Base-by-base conservation (phyloP, 805 yeast genomes). In the Kazachstania bromeliacearum region DNA sequence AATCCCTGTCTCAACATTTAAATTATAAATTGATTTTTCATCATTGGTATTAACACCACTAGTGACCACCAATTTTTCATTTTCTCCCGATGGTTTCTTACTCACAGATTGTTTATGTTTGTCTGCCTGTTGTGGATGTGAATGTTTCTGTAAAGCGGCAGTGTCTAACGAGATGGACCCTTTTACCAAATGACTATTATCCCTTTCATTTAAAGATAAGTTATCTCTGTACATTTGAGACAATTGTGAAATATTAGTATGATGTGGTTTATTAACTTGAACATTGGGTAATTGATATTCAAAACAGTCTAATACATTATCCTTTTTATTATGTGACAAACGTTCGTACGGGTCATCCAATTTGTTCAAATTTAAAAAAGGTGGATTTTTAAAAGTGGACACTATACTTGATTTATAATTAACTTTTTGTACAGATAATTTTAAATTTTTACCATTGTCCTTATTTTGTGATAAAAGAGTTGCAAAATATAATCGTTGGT, bases 281-380 rank as follows among this genome's bases (percentile, higher is more conserved):
- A 46, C 26, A 38, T 53, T 50, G 1, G 60, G 60, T 8, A 56
- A 32, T 24, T 44, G 53, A 35, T 50, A 56, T 38, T 56, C 59
- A 20, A 41, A 50, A 45, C 60, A 56, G 22, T 46, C 43, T 28
- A 55, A 43, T 7, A 38, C 39, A 26, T 50, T 45, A 20, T 39
- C 36, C 7, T 28, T 28, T 24, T 32, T 24, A 18, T 23, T 27
- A 25, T 17, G 27, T 19, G 13, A 29, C 28, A 16, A 28, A 24
- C 25, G 21, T 28, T 17, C 31, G 19, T 18, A 18, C 34, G 14
- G n/a, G 16, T 23, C 37, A 31, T 14, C 34, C 39, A 15, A 34
- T 28, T 9, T 31, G 36, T 33, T 14, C 13, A 22, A 22, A 19
- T 22, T 33, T 16, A 40, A 28, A 28, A 33, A 38, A 3, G 30